Evolutionary conservation across 23 red algal genomes (phyloP), one percentile per base, ranked within the genome.

Genomic region (Chondrus crispus): DNA sequence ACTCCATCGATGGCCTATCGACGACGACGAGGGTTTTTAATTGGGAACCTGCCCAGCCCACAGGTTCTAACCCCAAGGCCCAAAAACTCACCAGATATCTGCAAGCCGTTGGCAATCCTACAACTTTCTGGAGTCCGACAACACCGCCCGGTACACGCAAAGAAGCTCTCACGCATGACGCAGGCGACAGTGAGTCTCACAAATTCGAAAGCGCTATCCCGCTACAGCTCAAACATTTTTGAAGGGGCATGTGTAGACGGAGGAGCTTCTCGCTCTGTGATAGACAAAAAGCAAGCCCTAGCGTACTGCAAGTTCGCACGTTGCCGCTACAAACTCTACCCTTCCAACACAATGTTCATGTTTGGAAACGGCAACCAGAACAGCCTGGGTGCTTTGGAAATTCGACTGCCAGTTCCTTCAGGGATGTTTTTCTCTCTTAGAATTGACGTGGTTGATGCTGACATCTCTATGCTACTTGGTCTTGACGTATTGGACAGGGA

Each of bases 1-100:
- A n/a, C n/a, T n/a, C n/a, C n/a, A n/a, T n/a, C n/a, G n/a, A n/a
- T n/a, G n/a, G n/a, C n/a, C n/a, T n/a, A n/a, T n/a, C n/a, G n/a
- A n/a, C n/a, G n/a, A n/a, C n/a, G n/a, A n/a, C n/a, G n/a, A n/a
- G n/a, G n/a, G n/a, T 82, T 82, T 82, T 82, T 58, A 48, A 55
- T 57, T 26, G 47, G 54, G 77, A 35, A 40, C 32, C 43, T 82
- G 60, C 16, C 77, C 60, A 33, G 44, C 77, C 77, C 26, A 24
- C 43, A 82, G 77, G 48, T 60, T 82, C 77, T 55, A 51, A 16
- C 19, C 77, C 18, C 3, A 8, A 82, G 77, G 77, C 77, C 35
- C 8, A 49, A 55, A 36, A 82, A 58, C 22, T 22, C n/a, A 26
- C 77, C n/a, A 38, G 43, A 29, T 11, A 82, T n/a, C n/a, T n/a